A percentile compares a stretch with the other conserved stretches of the same genome.
Conservation (phyloP, 345 rosid species). For the Crucihimalaya himalaica region DNA sequence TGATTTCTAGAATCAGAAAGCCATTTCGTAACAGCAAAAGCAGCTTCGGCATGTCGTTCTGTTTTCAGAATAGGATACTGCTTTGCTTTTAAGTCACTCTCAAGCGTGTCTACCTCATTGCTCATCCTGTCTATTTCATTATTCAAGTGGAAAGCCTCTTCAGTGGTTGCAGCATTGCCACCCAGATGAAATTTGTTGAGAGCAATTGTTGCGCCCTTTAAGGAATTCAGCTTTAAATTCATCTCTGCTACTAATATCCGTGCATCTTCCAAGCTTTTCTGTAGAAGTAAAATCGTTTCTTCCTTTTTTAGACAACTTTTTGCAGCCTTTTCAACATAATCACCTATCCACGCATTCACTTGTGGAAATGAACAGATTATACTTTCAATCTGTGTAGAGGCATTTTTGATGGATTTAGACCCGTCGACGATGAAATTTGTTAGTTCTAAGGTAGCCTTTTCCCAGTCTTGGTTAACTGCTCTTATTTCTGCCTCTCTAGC, state of each 20-base stretch:
- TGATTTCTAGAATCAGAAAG: constrained; percentile 52
- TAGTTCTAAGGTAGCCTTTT: constrained; percentile 76
- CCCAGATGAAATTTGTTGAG: constrained; percentile 54
- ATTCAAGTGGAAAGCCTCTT: constrained; percentile 43
- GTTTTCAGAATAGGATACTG: constrained; percentile 48
- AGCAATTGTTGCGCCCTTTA: constrained; percentile 70
- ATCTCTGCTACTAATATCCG: constrained; percentile 65
- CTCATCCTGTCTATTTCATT: constrained; percentile 49
- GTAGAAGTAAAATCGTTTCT: constrained; percentile 66
- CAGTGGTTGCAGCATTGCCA: constrained; percentile 43
- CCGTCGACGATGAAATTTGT: constrained; percentile 82
- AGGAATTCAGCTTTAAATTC: constrained; percentile 71
- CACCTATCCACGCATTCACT: constrained; percentile 57
- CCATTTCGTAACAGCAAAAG: constrained; percentile 56
- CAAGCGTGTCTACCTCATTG: constrained; percentile 42
- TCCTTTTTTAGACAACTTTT: constrained; percentile 78
- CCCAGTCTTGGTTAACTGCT: constrained; percentile 67
- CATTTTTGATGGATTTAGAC: constrained; percentile 82
- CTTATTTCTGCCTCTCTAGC: constrained; percentile 63
- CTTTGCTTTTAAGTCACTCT: constrained; percentile 42
- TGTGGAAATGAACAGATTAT: constrained; percentile 72
- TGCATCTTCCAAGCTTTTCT: constrained; percentile 86
- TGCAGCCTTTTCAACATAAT: constrained; percentile 76
- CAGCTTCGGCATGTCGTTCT: constrained; percentile 52
- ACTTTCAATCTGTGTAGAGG: constrained; percentile 64